phyloP scores from a whole-genome alignment of 768 basidiomycete species.

The Lactifluus hygrophoroides region DNA sequence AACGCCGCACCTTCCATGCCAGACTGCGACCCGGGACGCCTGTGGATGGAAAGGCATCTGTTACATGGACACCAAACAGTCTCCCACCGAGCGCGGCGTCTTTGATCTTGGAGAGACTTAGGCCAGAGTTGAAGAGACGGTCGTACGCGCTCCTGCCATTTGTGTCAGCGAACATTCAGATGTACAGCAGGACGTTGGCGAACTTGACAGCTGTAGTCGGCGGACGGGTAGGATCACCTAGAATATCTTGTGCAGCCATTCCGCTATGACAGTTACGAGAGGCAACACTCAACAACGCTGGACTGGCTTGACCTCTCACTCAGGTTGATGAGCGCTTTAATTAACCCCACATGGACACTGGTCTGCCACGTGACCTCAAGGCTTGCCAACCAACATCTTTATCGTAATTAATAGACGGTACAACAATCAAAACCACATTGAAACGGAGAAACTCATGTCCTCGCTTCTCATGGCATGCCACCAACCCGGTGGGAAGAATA shows the following conservation, averaged over 20 bases:
- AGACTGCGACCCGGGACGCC: constrained; percentile 69
- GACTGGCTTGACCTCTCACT: no score
- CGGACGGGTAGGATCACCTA: constrained; percentile 4
- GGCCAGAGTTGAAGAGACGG: constrained; percentile 42
- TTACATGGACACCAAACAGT: constrained; percentile 37
- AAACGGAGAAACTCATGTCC: constrained; percentile 75
- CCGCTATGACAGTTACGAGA: background rate
- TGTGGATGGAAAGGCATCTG: constrained; percentile 31
- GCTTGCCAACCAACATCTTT: no score
- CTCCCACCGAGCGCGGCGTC: constrained; percentile 58
- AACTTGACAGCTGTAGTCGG: constrained; percentile 4
- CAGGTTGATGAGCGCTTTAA: no score
- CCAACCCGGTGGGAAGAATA: constrained; percentile 90
- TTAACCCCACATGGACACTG: no score
- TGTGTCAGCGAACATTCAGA: constrained; percentile 3
- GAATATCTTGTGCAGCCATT: constrained; percentile 10
- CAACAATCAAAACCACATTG: constrained; percentile 75
- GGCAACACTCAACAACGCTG: constrained; percentile 19
- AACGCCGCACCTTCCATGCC: constrained; percentile 65
- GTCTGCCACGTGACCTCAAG: background rate
- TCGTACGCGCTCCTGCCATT: constrained; percentile 34
- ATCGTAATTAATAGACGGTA: no score
- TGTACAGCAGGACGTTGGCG: background rate
- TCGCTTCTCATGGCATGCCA: constrained; percentile 91
- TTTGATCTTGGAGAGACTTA: constrained; percentile 53